A percentile compares a stretch with the other conserved stretches of the same genome.
Conservation (phyloP, 768 basidiomycete species). For the Leccinum fibrillosum region DNA sequence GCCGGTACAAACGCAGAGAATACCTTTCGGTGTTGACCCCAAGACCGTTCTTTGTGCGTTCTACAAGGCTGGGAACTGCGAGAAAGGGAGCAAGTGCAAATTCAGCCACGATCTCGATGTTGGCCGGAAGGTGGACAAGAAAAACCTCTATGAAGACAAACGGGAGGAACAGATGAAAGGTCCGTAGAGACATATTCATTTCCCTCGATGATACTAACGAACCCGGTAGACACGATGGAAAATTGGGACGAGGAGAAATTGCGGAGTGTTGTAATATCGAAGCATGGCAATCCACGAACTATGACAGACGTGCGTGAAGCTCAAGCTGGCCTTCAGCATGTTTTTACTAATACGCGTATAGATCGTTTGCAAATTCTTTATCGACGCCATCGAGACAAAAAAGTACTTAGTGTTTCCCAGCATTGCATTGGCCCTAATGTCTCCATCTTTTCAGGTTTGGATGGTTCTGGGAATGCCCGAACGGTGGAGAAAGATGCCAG, state of each 20-base stretch:
- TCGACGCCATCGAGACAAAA: slow-evolving; percentile 90
- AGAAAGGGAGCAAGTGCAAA: slow-evolving; percentile 95
- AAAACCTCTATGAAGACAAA: slow-evolving; percentile 86
- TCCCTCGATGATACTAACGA: background rate
- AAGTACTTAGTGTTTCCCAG: slow-evolving; percentile 44
- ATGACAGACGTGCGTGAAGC: slow-evolving; percentile 73
- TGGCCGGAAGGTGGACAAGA: slow-evolving; percentile 91
- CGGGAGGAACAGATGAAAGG: slow-evolving; percentile 79
- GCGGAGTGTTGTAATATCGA: slow-evolving; percentile 79
- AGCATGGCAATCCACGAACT: slow-evolving; percentile 87
- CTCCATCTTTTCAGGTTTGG: slow-evolving; percentile 54
- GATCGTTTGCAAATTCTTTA: slow-evolving; percentile 98
- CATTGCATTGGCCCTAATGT: background rate
- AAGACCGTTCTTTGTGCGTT: slow-evolving; percentile 92
- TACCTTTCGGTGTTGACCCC: slow-evolving; percentile 95
- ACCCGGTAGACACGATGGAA: slow-evolving; percentile 86
- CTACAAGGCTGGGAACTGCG: slow-evolving; percentile 89
- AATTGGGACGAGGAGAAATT: slow-evolving; percentile 96
- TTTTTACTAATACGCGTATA: slow-evolving; percentile 29
- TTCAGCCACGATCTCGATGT: slow-evolving; percentile 93
- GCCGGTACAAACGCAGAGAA: slow-evolving; percentile 77
- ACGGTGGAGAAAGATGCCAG: slow-evolving; percentile 77
- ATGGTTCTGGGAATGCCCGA: slow-evolving; percentile 97
- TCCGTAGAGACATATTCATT: slow-evolving; percentile 31
- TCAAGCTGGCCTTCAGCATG: background rate